phyloP scores from a whole-genome alignment of 768 basidiomycete genomes.

The Calocera viscosa region DNA sequence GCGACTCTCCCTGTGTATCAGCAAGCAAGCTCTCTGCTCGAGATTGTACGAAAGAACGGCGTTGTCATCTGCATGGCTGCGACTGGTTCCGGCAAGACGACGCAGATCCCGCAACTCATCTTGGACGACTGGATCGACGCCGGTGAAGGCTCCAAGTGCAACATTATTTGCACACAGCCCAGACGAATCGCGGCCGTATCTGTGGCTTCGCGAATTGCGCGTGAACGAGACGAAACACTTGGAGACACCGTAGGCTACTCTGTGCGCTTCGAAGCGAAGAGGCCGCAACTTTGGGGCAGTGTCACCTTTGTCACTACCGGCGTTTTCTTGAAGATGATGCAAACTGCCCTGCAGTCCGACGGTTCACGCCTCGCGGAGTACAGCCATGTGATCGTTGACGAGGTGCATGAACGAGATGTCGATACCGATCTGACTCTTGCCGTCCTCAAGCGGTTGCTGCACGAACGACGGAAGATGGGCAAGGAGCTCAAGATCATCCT shows the following conservation, averaged over 20 bases:
- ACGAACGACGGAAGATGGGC: constrained; percentile 53
- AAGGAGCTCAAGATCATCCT: constrained; percentile 74
- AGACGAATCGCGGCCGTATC: constrained; percentile 83
- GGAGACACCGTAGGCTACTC: constrained; percentile 78
- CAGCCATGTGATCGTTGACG: constrained; percentile 86
- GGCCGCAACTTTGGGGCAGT: constrained; percentile 66
- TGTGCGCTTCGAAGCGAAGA: constrained; percentile 76
- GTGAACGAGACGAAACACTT: constrained; percentile 62
- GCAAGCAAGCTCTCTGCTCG: constrained; percentile 51
- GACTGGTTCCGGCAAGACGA: constrained; percentile 89
- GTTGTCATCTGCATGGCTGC: constrained; percentile 83
- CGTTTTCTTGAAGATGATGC: constrained; percentile 75
- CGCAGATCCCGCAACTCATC: constrained; percentile 85
- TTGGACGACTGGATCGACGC: constrained; percentile 68
- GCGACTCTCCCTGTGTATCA: constrained; percentile 62
- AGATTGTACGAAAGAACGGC: constrained; percentile 59
- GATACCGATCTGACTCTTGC: constrained; percentile 85
- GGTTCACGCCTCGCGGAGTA: constrained; percentile 47
- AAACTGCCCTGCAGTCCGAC: constrained; percentile 41
- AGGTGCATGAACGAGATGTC: constrained; percentile 91
- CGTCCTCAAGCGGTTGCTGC: constrained; percentile 71
- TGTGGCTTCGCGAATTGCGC: constrained; percentile 81
- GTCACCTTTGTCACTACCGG: constrained; percentile 92
- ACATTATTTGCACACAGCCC: constrained; percentile 88
- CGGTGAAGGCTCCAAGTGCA: constrained; percentile 73